A percentile compares a stretch with the other conserved stretches of the same genome.
Evolutionary conservation across 495 filamentous ascomycete genomes (phyloP).

Genomic region (Penicillium coprophilum): DNA sequence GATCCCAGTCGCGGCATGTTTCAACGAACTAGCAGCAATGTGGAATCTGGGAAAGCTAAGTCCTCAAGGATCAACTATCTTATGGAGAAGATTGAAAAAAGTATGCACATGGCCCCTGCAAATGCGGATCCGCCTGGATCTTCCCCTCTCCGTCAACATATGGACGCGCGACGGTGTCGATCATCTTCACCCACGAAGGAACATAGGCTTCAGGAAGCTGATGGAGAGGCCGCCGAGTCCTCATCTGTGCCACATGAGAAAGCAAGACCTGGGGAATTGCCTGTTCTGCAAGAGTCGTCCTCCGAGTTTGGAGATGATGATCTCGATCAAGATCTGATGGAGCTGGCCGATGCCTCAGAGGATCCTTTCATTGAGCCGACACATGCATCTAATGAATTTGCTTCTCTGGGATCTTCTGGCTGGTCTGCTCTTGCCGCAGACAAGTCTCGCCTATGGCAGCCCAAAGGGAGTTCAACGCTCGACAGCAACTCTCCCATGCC

Average conservation of each 20-base stretch:
- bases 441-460: constrained; percentile 14
- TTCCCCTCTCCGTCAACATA: constrained; percentile 51
- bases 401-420: constrained; percentile 19
- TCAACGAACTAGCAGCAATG: constrained; percentile 53
- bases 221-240: constrained; percentile 12
- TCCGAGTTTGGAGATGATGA: constrained; percentile 64
- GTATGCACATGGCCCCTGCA: constrained; percentile 43
- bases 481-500: constrained; percentile 12
- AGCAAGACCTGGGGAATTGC: constrained; percentile 11
- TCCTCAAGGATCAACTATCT: constrained; percentile 60
- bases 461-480: not conserved
- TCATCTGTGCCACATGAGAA: constrained; percentile 11
- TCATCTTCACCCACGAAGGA: constrained; percentile 50
- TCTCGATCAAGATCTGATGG: constrained; percentile 55
- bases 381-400: constrained; percentile 14
- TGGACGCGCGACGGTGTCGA: constrained; percentile 35
- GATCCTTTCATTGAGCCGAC: constrained; percentile 33
- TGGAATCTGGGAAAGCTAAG: constrained; percentile 49
- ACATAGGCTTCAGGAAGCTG: constrained; percentile 14
- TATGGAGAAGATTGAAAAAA: constrained; percentile 66
- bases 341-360: constrained; percentile 43
- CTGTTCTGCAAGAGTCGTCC: constrained; percentile 37
- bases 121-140: constrained; percentile 49
- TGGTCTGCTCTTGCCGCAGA: constrained; percentile 21
- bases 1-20: constrained; percentile 41